These are phyloP conservation scores for Physocladia obscura DNA, from an alignment of 192 early-diverging fungal genomes.

Conservation along the genomic window DNA sequence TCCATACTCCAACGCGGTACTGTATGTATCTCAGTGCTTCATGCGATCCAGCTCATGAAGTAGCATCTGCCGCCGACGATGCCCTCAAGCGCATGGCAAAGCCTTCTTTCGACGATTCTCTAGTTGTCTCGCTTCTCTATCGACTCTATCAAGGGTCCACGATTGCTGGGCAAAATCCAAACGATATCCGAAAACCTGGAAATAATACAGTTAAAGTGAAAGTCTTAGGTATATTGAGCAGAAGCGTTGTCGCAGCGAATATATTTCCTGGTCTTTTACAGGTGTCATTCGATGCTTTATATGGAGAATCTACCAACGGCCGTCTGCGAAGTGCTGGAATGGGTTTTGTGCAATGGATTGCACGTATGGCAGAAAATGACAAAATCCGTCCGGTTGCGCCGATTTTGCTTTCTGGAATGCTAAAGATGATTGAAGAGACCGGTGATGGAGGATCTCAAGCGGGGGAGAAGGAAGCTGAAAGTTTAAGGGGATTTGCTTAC, in stretches of 20 bases:
- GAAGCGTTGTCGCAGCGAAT: constrained; percentile 69
- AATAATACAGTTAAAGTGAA: constrained; percentile 60
- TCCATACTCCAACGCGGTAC: constrained; percentile 60
- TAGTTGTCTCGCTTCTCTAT: constrained; percentile 53
- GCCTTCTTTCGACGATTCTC: constrained; percentile 68
- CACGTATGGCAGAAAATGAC: constrained; percentile 60
- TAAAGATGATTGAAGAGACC: constrained; percentile 56
- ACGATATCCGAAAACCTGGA: constrained; percentile 36
- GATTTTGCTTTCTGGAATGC: constrained; percentile 68
- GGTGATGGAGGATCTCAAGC: neutral
- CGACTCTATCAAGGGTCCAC: constrained; percentile 61
- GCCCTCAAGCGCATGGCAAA: constrained; percentile 69
- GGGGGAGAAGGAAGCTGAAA: constrained; percentile 51
- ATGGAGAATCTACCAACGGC: constrained; percentile 66
- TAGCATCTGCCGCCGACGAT: constrained; percentile 73
- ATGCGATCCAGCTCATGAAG: constrained; percentile 72
- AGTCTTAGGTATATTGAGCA: constrained; percentile 61
- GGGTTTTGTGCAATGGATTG: constrained; percentile 86
- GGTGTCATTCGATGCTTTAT: constrained; percentile 78
- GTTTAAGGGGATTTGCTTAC: constrained; percentile 79
- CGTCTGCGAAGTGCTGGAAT: constrained; percentile 75
- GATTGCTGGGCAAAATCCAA: neutral
- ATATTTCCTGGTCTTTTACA: constrained; percentile 69
- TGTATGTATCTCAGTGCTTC: constrained; percentile 58
- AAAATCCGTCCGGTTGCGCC: constrained; percentile 65